A percentile compares a stretch with the other conserved stretches of the same genome.
phyloP scores from a whole-genome alignment of 176 grass and related monocot species.

The Bolboschoenus planiculmis region DNA sequence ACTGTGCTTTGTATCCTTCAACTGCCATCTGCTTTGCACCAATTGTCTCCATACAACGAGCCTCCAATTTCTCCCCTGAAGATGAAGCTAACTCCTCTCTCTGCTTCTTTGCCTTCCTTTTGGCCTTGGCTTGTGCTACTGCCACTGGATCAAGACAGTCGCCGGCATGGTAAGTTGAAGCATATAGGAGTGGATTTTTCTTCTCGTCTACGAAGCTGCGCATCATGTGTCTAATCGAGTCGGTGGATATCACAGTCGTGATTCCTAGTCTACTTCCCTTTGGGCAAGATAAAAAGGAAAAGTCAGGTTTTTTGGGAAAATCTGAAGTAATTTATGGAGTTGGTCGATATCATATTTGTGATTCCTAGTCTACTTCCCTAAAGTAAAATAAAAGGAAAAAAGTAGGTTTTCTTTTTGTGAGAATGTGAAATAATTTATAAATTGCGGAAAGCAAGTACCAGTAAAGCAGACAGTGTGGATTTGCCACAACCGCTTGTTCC shows the following conservation, averaged over 20 bases:
- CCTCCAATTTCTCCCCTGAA: slow-evolving; percentile 40
- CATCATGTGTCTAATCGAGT: slow-evolving; percentile 99
- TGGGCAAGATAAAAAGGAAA: neutral
- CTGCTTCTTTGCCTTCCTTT: slow-evolving; percentile 69
- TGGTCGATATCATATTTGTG: slow-evolving; percentile 74
- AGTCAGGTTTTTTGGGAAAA: neutral
- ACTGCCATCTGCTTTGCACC: slow-evolving; percentile 79
- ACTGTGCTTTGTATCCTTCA: slow-evolving; percentile 93
- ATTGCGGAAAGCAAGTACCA: slow-evolving; percentile 41
- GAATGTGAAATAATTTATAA: neutral
- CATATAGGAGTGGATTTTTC: slow-evolving; percentile 84
- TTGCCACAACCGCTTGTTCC: slow-evolving; percentile 97
- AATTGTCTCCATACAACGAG: slow-evolving; percentile 40
- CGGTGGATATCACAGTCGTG: slow-evolving; percentile 86
- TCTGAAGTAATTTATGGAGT: slow-evolving; percentile 38
- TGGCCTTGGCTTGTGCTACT: slow-evolving; percentile 68
- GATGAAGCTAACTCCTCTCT: slow-evolving; percentile 33
- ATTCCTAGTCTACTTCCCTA: slow-evolving; percentile 86
- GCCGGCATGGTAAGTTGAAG: slow-evolving; percentile 93
- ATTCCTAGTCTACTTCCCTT: slow-evolving; percentile 87
- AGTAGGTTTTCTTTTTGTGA: neutral
- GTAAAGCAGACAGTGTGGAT: slow-evolving; percentile 83
- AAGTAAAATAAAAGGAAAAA: neutral
- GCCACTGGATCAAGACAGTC: slow-evolving; percentile 81
- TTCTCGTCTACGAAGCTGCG: slow-evolving; percentile 75